Percentiles rank a stretch among this genome's conserved stretches.
Conservation (phyloP, 1,284 basidiomycete genomes). For the Moesziomyces aphidis region DNA sequence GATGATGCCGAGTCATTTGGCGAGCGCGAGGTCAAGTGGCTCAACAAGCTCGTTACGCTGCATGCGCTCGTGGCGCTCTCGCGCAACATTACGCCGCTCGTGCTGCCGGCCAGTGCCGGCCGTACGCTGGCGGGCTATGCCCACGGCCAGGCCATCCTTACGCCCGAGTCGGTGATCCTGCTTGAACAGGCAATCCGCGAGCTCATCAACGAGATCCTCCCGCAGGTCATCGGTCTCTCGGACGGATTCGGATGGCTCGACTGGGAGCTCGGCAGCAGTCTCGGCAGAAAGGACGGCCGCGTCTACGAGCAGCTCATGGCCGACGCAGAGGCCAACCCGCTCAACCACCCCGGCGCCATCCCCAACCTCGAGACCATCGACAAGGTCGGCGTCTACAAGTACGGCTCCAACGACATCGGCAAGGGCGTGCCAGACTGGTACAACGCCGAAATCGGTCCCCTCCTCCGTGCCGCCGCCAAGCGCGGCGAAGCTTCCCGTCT, state of each 20-base stretch:
- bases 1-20: slow-evolving; percentile 47
- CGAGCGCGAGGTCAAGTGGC: slow-evolving; percentile 35
- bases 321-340: slow-evolving; percentile 75
- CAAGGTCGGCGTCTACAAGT: slow-evolving; percentile 50
- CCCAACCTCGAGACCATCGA: slow-evolving; percentile 34
- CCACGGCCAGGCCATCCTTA: slow-evolving; percentile 70
- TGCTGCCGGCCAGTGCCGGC: slow-evolving; percentile 74
- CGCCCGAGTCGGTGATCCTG: slow-evolving; percentile 71
- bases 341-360: slow-evolving; percentile 71
- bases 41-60: slow-evolving; percentile 55
- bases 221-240: slow-evolving; percentile 77
- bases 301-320: slow-evolving; percentile 79
- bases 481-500: slow-evolving; percentile 34
- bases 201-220: slow-evolving; percentile 73
- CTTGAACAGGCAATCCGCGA: slow-evolving; percentile 74
- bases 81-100: slow-evolving; percentile 67
- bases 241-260: slow-evolving; percentile 82
- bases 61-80: slow-evolving; percentile 52
- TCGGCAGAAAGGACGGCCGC: slow-evolving; percentile 75
- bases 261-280: slow-evolving; percentile 77
- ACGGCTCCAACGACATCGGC: slow-evolving; percentile 45
- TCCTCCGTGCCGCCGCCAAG: slow-evolving; percentile 46
- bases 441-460: slow-evolving; percentile 46
- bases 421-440: slow-evolving; percentile 60
- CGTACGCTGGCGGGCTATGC: slow-evolving; percentile 74